Conservation (phyloP, 768 basidiomycete genomes). For the Lentinula raphanica region DNA sequence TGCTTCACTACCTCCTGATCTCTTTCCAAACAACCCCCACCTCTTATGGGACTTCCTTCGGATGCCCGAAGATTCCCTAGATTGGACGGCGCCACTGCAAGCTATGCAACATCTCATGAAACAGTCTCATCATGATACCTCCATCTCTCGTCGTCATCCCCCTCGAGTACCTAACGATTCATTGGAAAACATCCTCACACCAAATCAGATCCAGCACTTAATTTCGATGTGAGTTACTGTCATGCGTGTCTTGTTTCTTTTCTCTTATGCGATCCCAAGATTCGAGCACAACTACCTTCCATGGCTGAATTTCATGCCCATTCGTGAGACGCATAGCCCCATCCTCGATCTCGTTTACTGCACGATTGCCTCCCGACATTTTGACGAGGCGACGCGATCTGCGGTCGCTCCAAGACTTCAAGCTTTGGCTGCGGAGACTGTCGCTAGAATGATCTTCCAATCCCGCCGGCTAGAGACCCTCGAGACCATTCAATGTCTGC, state of each 20-base stretch:
- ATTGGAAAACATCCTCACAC: constrained; percentile 24
- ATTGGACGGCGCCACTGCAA: constrained; percentile 35
- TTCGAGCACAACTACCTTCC: constrained; percentile 37
- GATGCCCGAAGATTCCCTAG: constrained; percentile 25
- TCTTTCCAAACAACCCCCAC: constrained; percentile 9
- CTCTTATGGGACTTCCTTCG: constrained; percentile 32
- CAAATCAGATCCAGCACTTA: constrained; percentile 26
- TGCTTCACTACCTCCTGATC: background rate
- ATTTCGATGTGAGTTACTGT: constrained; percentile 24
- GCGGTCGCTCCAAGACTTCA: constrained; percentile 29
- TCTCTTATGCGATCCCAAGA: constrained; percentile 14
- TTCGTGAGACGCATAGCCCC: constrained; percentile 20
- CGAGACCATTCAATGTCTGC: constrained; percentile 33
- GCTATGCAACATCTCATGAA: constrained; percentile 35
- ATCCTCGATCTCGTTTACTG: constrained; percentile 37
- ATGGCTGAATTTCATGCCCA: constrained; percentile 35
- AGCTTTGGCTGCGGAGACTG: constrained; percentile 31
- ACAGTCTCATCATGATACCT: constrained; percentile 1
- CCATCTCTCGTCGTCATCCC: constrained; percentile 13
- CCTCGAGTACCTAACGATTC: constrained; percentile 18
- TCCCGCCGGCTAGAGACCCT: constrained; percentile 27
- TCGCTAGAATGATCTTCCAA: constrained; percentile 36
- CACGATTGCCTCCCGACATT: constrained; percentile 34
- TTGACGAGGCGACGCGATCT: constrained; percentile 27
- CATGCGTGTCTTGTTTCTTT: background rate